A percentile compares a stretch with the other conserved stretches of the same genome.
Evolutionary conservation across 225 moss, liverwort and hornwort species (phyloP).

Genomic region (Physcomitrium patens): DNA sequence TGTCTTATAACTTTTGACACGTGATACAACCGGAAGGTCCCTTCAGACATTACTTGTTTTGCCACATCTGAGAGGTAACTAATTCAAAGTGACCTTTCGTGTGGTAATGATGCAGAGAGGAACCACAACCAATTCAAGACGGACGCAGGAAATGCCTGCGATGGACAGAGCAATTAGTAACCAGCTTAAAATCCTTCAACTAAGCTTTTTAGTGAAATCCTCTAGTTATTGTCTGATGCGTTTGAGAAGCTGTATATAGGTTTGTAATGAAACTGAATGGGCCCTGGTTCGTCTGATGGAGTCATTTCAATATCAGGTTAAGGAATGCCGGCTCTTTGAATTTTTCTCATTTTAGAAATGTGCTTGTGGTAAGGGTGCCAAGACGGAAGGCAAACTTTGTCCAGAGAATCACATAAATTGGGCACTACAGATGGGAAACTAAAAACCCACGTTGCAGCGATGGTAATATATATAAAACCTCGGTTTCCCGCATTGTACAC

Average conservation of each 20-base stretch:
- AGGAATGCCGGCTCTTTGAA: neutral
- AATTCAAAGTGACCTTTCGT: neutral
- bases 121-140: constrained; percentile 39
- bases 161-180: constrained; percentile 33
- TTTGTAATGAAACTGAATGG: constrained; percentile 3
- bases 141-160: constrained; percentile 27
- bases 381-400: constrained; percentile 24
- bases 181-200: constrained; percentile 8
- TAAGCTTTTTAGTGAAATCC: constrained; percentile 15
- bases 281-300: constrained; percentile 5
- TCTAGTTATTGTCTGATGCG: constrained; percentile 1
- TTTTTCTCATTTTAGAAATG: constrained; percentile 7
- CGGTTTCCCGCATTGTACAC: neutral
- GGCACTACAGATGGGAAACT: constrained; percentile 33
- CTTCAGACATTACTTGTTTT: neutral
- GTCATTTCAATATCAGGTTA: neutral
- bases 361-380: constrained; percentile 32
- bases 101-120: constrained; percentile 37
- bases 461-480: constrained; percentile 24
- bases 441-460: constrained; percentile 46
- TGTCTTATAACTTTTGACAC: neutral
- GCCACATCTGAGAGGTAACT: too few species aligned
- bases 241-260: neutral
- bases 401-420: constrained; percentile 29
- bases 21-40: neutral